These are phyloP conservation scores for Hypomyces perniciosus DNA, from an alignment of 2,329 filamentous ascomycete species.

Conservation along the genomic window DNA sequence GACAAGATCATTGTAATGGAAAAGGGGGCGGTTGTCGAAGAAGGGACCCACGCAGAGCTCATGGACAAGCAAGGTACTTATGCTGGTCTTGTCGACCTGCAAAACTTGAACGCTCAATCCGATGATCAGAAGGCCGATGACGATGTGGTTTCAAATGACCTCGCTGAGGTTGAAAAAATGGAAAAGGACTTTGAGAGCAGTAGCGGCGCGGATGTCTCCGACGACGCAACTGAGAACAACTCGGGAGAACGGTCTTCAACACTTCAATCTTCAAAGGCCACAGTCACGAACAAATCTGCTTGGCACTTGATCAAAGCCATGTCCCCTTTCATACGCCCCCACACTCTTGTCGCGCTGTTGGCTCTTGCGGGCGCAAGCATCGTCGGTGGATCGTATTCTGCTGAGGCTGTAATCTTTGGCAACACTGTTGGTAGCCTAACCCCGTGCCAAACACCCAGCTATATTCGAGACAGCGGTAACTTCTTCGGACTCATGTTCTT, in stretches of 20 bases:
- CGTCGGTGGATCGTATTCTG: constrained; percentile 43
- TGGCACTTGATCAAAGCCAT: constrained; percentile 3
- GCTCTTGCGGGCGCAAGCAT: constrained; percentile 35
- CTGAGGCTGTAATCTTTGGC: constrained; percentile 44
- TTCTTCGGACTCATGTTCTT: constrained; percentile 45
- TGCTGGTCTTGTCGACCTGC: constrained; percentile 35
- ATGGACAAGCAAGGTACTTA: constrained; percentile 46
- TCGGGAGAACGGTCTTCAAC: no score
- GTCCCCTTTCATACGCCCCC: constrained; percentile 9
- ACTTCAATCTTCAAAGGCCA: constrained; percentile 3
- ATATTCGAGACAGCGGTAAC: constrained; percentile 25
- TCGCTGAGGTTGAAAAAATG: no score
- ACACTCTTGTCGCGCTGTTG: constrained; percentile 26
- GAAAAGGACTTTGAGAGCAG: no score
- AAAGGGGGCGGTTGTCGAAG: constrained; percentile 53
- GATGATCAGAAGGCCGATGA: no score
- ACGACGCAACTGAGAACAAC: no score
- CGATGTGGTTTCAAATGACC: no score
- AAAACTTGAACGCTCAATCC: constrained; percentile 5
- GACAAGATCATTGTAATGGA: constrained; percentile 61
- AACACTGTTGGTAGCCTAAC: constrained; percentile 32
- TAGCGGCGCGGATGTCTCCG: no score
- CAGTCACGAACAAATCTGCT: background rate
- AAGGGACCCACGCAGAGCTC: constrained; percentile 56
- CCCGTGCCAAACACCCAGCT: constrained; percentile 30